Percentiles rank a stretch among this genome's conserved stretches.
Conservation (phyloP, 108 stramenopile genomes). For the Skeletonema potamos region DNA sequence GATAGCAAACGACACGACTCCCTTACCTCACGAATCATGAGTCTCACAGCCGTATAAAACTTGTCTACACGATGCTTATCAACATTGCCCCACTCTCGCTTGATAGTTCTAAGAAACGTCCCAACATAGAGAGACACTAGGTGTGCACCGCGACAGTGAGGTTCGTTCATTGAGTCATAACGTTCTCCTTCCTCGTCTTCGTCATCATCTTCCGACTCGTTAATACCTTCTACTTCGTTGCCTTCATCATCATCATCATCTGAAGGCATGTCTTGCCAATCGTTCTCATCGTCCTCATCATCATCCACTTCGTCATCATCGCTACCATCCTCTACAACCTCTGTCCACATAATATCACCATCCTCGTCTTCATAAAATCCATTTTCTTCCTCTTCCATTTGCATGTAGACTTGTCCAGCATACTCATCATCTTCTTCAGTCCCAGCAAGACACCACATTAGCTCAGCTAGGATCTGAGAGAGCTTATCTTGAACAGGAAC, state of each 20-base stretch:
- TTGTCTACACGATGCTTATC: constrained; percentile 95
- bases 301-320: constrained; percentile 10
- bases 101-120: constrained; percentile 82
- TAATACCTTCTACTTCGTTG: constrained; percentile 14
- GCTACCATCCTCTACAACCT: not conserved
- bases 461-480: constrained; percentile 63
- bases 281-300: constrained; percentile 2
- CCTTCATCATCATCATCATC: not conserved
- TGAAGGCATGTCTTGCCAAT: not conserved
- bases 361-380: constrained; percentile 32
- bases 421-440: constrained; percentile 88
- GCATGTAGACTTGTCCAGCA: constrained; percentile 74
- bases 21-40: constrained; percentile 67
- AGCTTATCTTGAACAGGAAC: constrained; percentile 88
- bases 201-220: constrained; percentile 32
- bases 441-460: constrained; percentile 88
- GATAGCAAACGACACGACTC: not conserved
- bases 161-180: constrained; percentile 36
- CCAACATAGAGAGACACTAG: constrained; percentile 76
- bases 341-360: constrained; percentile 15
- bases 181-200: constrained; percentile 32
- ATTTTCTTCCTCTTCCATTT: constrained; percentile 49
- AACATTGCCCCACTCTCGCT: constrained; percentile 90
- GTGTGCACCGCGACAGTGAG: constrained; percentile 86
- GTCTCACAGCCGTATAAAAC: constrained; percentile 86